These are phyloP conservation scores for Penicillium riverlandense DNA, from an alignment of 495 filamentous ascomycete genomes.

Conservation along the genomic window DNA sequence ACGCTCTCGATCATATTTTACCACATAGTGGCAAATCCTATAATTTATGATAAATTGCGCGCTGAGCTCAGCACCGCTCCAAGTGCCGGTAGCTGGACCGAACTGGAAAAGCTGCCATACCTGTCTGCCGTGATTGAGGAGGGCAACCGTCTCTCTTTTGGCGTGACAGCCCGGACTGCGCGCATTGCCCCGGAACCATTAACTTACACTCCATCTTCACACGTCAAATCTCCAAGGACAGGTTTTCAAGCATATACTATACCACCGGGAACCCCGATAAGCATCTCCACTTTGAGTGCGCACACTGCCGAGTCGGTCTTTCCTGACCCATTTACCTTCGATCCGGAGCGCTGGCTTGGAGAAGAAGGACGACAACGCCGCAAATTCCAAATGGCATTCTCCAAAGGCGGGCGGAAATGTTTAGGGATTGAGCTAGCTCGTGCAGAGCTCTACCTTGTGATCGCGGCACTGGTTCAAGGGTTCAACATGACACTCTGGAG, in stretches of 20 bases:
- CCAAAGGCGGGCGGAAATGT: slow-evolving; percentile 17
- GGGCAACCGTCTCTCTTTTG: slow-evolving; percentile 34
- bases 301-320: slow-evolving; percentile 16
- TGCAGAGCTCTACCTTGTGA: slow-evolving; percentile 19
- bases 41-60: slow-evolving; percentile 19
- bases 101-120: slow-evolving; percentile 41
- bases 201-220: slow-evolving; percentile 13
- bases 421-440: slow-evolving; percentile 19
- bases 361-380: slow-evolving; percentile 8
- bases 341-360: slow-evolving; percentile 14
- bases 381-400: slow-evolving; percentile 16
- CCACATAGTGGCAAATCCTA: slow-evolving; percentile 27
- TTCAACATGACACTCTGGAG: slow-evolving; percentile 21
- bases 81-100: slow-evolving; percentile 12
- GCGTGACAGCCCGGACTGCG: slow-evolving; percentile 15
- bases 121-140: slow-evolving; percentile 37
- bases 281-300: slow-evolving; percentile 16
- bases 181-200: slow-evolving; percentile 25
- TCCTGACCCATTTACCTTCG: slow-evolving; percentile 15
- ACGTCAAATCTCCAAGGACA: not conserved
- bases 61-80: slow-evolving; percentile 23
- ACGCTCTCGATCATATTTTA: slow-evolving; percentile 21
- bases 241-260: slow-evolving; percentile 10
- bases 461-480: slow-evolving; percentile 9
- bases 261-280: slow-evolving; percentile 17